Conservation (phyloP, 2,329 filamentous ascomycete genomes). For the Fusarium metavorans region DNA sequence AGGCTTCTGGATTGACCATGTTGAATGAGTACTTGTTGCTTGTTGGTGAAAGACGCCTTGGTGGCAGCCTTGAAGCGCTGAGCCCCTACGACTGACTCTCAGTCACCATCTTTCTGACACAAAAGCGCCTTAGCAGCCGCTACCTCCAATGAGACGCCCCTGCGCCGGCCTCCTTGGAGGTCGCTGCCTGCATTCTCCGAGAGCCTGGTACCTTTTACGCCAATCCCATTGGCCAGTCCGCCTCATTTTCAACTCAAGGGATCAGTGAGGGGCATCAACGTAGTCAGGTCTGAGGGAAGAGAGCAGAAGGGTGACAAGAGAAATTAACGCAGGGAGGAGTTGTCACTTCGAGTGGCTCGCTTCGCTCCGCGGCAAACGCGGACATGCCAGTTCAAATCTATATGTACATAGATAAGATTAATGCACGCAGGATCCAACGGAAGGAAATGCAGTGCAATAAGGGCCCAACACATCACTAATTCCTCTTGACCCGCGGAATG, state of each 20-base stretch:
- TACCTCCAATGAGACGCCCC: not conserved
- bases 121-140: not conserved
- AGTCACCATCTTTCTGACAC: not conserved
- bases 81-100: not conserved
- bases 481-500: not conserved
- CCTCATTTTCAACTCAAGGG: not conserved
- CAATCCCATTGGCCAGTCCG: not conserved
- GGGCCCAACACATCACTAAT: not conserved
- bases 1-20: not conserved
- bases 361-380: not conserved
- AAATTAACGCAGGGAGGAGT: not conserved
- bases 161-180: not conserved
- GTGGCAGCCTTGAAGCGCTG: not conserved
- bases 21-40: not conserved
- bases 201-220: not conserved
- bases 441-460: not conserved
- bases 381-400: not conserved
- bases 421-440: not conserved
- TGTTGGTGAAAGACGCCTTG: not conserved
- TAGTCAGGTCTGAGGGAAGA: not conserved
- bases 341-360: not conserved
- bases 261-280: not conserved
- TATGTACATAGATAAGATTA: not conserved
- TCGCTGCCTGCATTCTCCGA: not conserved
- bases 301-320: not conserved